Evolutionary conservation across 139 green algal genomes (phyloP).

Genomic region (Chlamydomonas applanata): DNA sequence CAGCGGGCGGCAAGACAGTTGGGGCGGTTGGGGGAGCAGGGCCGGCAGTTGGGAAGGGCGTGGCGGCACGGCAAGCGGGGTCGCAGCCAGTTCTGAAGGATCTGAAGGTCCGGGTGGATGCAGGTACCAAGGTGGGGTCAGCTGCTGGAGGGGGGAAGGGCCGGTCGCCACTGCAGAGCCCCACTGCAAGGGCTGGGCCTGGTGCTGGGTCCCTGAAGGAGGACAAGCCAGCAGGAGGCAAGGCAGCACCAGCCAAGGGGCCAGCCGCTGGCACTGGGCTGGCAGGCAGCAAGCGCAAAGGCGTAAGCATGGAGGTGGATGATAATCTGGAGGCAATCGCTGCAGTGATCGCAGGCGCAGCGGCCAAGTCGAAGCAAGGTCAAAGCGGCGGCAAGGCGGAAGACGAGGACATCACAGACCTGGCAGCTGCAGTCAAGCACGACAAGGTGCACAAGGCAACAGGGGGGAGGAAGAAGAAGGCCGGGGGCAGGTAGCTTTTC

Average conservation of each 20-base stretch:
- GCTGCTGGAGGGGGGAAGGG: too few species aligned
- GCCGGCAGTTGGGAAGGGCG: not conserved
- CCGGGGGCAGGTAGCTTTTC: too few species aligned
- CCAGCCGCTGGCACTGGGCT: not conserved
- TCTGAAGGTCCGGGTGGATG: too few species aligned
- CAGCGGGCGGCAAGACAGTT: not conserved
- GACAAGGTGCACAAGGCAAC: slow-evolving; percentile 16
- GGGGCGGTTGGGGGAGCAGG: not conserved
- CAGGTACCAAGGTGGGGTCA: too few species aligned
- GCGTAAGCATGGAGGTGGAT: not conserved
- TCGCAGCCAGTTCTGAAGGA: not conserved
- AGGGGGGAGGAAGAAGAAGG: not conserved
- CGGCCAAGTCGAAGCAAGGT: not conserved
- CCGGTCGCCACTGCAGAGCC: too few species aligned
- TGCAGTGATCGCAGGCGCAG: slow-evolving; percentile 31
- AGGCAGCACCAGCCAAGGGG: not conserved
- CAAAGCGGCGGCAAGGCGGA: not conserved
- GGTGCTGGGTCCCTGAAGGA: too few species aligned
- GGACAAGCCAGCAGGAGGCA: not conserved
- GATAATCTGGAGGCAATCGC: slow-evolving; percentile 36
- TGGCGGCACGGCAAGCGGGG: not conserved
- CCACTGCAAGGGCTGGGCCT: not conserved
- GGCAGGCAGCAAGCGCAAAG: not conserved
- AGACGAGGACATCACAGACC: not conserved
- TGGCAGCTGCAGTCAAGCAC: not conserved